Conservation (phyloP, 768 basidiomycete genomes). For the Dioszegia aurantiaca region DNA sequence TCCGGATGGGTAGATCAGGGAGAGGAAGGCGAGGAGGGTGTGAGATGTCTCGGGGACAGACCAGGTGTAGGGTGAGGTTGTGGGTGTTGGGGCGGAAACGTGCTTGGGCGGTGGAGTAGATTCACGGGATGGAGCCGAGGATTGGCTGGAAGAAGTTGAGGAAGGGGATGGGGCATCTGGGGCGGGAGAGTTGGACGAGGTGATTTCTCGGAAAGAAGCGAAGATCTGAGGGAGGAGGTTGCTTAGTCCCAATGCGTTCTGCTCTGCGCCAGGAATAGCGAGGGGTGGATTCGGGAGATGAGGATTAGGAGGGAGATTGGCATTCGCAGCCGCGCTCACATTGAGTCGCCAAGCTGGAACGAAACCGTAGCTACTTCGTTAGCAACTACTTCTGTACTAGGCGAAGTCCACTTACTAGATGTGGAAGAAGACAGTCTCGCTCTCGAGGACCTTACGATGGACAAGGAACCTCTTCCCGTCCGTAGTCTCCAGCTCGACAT, state of each 20-base stretch:
- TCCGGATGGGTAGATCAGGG: constrained; percentile 38
- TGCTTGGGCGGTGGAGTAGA: constrained; percentile 27
- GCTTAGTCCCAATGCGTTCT: neutral
- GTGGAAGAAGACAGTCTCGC: constrained; percentile 47
- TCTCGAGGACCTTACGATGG: constrained; percentile 39
- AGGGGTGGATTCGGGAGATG: constrained; percentile 9
- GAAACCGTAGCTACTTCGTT: constrained; percentile 40
- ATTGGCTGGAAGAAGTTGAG: neutral
- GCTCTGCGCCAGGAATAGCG: neutral
- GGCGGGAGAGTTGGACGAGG: neutral
- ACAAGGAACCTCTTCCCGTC: constrained; percentile 46
- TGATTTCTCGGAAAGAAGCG: constrained; percentile 14
- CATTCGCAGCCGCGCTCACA: neutral
- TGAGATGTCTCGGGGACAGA: constrained; percentile 37
- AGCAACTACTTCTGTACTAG: neutral
- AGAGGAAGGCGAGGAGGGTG: constrained; percentile 40
- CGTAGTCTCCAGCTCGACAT: constrained; percentile 41
- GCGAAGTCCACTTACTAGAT: constrained; percentile 39
- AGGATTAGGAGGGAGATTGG: constrained; percentile 15
- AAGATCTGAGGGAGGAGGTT: constrained; percentile 33
- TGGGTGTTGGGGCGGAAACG: constrained; percentile 42
- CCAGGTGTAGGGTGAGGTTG: constrained; percentile 40
- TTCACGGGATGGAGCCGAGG: constrained; percentile 3
- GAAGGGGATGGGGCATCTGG: constrained; percentile 1
- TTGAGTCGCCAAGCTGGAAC: constrained; percentile 45